Evolutionary conservation across 352 stramenopile genomes (phyloP).

Genomic region (Thalassiosira mediterranea): DNA sequence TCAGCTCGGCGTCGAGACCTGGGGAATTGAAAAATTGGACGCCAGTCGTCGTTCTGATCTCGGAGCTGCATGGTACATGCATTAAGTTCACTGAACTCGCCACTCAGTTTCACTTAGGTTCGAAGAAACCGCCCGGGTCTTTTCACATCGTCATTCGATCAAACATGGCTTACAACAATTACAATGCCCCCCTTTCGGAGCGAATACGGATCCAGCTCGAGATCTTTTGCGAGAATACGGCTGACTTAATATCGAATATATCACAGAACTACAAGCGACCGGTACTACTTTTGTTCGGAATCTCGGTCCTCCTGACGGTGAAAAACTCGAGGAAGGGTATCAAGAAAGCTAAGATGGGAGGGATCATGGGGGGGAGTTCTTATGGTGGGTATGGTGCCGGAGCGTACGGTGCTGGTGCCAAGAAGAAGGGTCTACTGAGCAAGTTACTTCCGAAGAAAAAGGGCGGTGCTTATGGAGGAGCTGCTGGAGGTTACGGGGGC

Average conservation of each 20-base stretch:
- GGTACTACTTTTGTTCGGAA: constrained; percentile 27
- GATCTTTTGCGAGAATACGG: constrained; percentile 51
- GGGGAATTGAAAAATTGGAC: neutral
- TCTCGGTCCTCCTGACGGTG: constrained; percentile 45
- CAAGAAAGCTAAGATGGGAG: constrained; percentile 39
- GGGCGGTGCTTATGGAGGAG: neutral
- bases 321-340: constrained; percentile 34
- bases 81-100: too few relatives aligned
- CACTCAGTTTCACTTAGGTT: neutral
- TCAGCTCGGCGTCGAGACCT: too few relatives aligned
- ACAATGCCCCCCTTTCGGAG: constrained; percentile 41
- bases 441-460: neutral
- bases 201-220: constrained; percentile 62
- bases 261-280: constrained; percentile 34
- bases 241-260: constrained; percentile 38
- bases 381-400: constrained; percentile 9
- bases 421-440: neutral
- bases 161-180: constrained; percentile 1
- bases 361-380: constrained; percentile 17
- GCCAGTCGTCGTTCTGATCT: neutral
- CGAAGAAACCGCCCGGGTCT: neutral
- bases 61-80: too few relatives aligned
- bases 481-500: neutral
- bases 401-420: constrained; percentile 6
- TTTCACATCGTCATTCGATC: too few relatives aligned